Evolutionary conservation across 768 basidiomycete species (phyloP).

Genomic region (Lyophyllum shimeji): DNA sequence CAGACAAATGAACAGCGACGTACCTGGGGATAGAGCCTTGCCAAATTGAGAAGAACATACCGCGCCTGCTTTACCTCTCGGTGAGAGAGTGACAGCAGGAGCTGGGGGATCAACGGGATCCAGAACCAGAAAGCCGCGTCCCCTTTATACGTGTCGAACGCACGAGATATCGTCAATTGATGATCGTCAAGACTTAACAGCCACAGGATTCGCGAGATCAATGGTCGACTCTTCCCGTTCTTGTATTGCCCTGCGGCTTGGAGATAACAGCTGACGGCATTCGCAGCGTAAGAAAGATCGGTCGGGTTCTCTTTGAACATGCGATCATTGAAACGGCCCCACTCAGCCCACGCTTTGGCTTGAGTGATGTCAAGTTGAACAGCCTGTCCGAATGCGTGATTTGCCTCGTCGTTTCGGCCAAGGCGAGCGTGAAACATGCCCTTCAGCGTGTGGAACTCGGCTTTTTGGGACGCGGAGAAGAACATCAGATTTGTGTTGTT

Average conservation of each 20-base stretch:
- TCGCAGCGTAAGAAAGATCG: constrained; percentile 76
- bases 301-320: constrained; percentile 85
- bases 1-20: constrained; percentile 22
- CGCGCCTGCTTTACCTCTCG: constrained; percentile 93
- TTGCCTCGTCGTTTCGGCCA: constrained; percentile 85
- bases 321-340: constrained; percentile 92
- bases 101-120: constrained; percentile 95
- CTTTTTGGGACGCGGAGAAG: constrained; percentile 92
- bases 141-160: constrained; percentile 94
- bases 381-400: constrained; percentile 89
- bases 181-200: constrained; percentile 89
- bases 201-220: constrained; percentile 95
- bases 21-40: constrained; percentile 91
- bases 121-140: constrained; percentile 98
- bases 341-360: constrained; percentile 98
- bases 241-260: constrained; percentile 97
- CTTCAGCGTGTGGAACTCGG: constrained; percentile 97
- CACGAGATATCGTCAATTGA: constrained; percentile 65
- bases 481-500: constrained; percentile 99
- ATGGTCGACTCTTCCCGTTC: constrained; percentile 86
- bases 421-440: constrained; percentile 97
- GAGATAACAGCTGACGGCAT: constrained; percentile 95
- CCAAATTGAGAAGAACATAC: constrained; percentile 84
- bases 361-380: constrained; percentile 94
- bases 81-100: constrained; percentile 85